Conservation (phyloP, 2,329 filamentous ascomycete species). For the Coniochaeta ligniaria region DNA sequence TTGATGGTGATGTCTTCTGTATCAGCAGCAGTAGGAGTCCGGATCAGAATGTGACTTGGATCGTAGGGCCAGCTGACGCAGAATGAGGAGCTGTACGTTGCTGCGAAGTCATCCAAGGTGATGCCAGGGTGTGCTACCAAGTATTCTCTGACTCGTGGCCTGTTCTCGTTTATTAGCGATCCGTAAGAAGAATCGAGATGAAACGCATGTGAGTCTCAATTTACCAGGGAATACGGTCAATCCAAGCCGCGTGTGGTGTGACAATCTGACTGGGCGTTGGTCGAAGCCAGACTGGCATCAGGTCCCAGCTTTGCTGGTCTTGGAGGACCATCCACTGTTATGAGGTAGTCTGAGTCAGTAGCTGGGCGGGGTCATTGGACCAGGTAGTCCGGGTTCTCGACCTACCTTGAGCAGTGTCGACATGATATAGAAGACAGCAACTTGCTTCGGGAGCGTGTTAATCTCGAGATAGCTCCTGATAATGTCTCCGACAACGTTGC, state of each 20-base stretch:
- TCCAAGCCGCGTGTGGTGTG: constrained; percentile 21
- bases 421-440: constrained; percentile 22
- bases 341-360: neutral
- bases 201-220: neutral
- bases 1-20: constrained; percentile 8
- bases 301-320: constrained; percentile 20
- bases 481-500: constrained; percentile 22
- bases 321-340: constrained; percentile 22
- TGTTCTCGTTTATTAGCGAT: constrained; percentile 1
- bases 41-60: constrained; percentile 15
- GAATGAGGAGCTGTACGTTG: constrained; percentile 22
- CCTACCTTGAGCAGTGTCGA: constrained; percentile 19
- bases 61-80: constrained; percentile 22
- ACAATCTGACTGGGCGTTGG: constrained; percentile 18
- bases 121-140: constrained; percentile 17
- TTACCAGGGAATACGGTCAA: constrained; percentile 23
- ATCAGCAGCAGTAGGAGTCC: neutral
- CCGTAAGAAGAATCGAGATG: neutral
- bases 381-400: neutral
- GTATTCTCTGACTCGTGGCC: constrained; percentile 21
- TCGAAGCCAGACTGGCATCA: constrained; percentile 20
- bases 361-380: neutral
- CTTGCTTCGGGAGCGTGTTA: constrained; percentile 19
- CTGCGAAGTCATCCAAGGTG: constrained; percentile 22
- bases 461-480: constrained; percentile 22